Evolutionary conservation across 768 basidiomycete species (phyloP).

Genomic region (Fomitopsis pulvina): DNA sequence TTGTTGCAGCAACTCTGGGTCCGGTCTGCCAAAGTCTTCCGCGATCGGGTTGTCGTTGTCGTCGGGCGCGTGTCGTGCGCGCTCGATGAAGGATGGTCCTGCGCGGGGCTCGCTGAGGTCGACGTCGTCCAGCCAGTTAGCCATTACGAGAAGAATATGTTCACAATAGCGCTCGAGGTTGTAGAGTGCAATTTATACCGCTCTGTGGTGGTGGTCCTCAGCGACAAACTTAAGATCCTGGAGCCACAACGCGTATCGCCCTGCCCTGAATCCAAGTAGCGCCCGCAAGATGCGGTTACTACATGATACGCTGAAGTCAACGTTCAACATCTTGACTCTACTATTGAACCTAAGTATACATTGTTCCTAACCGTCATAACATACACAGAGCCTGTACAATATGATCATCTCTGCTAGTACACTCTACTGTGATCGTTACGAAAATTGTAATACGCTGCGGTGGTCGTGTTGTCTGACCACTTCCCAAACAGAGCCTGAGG

Average conservation of each 20-base stretch:
- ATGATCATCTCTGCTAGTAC: too few species aligned
- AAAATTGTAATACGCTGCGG: too few species aligned
- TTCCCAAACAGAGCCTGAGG: too few species aligned
- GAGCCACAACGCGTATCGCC: not conserved
- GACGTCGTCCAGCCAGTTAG: constrained; percentile 1
- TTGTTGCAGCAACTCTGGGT: constrained; percentile 15
- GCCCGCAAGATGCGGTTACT: too few species aligned
- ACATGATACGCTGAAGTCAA: too few species aligned
- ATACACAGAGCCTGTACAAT: too few species aligned
- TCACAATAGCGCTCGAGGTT: not conserved
- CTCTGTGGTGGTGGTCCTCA: not conserved
- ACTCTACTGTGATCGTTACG: too few species aligned
- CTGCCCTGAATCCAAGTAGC: constrained; percentile 1
- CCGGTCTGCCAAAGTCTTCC: constrained; percentile 13
- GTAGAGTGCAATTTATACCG: not conserved
- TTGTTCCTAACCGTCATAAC: too few species aligned
- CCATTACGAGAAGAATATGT: not conserved
- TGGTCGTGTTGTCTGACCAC: too few species aligned
- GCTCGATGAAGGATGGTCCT: constrained; percentile 26
- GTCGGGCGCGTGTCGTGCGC: constrained; percentile 30
- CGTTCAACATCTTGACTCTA: too few species aligned
- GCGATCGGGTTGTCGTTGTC: constrained; percentile 32
- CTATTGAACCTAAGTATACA: too few species aligned
- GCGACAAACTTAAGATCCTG: not conserved
- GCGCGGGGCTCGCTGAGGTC: constrained; percentile 8